phyloP scores from a whole-genome alignment of 352 stramenopile species.

The Globisporangium nunn region DNA sequence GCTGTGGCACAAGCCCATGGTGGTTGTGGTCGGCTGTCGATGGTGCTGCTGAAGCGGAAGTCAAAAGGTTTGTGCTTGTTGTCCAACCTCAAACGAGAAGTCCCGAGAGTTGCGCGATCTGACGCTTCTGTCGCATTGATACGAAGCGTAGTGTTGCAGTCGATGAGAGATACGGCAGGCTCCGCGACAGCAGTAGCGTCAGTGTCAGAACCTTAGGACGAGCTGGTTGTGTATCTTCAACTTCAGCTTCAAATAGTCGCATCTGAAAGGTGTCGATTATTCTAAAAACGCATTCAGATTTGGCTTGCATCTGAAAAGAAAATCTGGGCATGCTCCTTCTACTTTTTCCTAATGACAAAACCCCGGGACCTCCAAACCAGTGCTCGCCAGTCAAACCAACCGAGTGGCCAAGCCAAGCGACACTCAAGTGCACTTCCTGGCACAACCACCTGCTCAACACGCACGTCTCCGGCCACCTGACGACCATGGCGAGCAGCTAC shows the following conservation, averaged over 20 bases:
- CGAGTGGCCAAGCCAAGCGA: background rate
- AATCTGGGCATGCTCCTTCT: background rate
- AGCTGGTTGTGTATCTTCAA: too few relatives aligned
- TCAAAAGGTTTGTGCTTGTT: background rate
- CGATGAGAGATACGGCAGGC: too few relatives aligned
- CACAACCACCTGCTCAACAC: background rate
- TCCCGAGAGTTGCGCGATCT: too few relatives aligned
- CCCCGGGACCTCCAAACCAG: background rate
- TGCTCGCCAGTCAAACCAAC: background rate
- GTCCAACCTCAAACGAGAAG: background rate
- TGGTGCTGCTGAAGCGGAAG: background rate
- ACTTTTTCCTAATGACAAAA: background rate
- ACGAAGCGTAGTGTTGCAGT: too few relatives aligned
- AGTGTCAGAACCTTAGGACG: too few relatives aligned
- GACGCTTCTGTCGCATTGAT: too few relatives aligned
- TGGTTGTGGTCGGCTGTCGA: background rate
- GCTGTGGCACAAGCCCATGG: background rate
- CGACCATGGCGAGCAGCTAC: conserved; percentile 34
- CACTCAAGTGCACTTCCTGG: background rate
- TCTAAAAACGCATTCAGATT: too few relatives aligned
- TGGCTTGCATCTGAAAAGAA: background rate
- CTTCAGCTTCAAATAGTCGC: too few relatives aligned
- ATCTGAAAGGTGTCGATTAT: too few relatives aligned
- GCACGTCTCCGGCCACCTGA: too few relatives aligned
- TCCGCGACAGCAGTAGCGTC: too few relatives aligned